Base-by-base conservation (phyloP, 225 moss, liverwort and hornwort species). In the Bryoerythrophyllum caledonicum region DNA sequence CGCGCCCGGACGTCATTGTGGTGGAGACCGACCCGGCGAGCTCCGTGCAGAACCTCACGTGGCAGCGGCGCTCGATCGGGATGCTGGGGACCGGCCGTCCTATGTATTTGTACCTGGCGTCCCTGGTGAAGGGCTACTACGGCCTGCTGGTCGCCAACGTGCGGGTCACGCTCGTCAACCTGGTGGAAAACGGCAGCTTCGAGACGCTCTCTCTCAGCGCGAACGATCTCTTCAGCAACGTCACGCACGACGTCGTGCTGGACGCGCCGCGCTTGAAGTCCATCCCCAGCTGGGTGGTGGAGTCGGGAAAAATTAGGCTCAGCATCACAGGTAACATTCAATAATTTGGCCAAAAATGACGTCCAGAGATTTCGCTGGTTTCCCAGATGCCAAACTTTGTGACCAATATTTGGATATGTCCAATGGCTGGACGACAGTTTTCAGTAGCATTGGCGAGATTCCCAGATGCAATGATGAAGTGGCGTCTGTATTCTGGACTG, bases 141-240 rank as follows among this genome's bases (percentile, higher is more conserved):
- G 96, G 96, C 1, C 16, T 68, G 10, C 62, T 96, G 2, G 81
- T 93, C 14, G 89, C 90, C 1, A 91, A 92, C n/a, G 59, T 96
- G 8, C 75, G 84, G 14, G 94, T 94, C 9, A 75, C 63, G 0
- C 53, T 96, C 10, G 53, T 67, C 11, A 83, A 63, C 20, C 59
- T 94, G 25, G 17, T 96, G 0, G 93, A 91, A 0, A 96, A 96
- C 17, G 96, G 96, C 15, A 96, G 96, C 58, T 96, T 96, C 15
- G 96, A 96, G 55, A 27, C 1, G 0, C 0, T 89, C 6, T 0
- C 44, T 0, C 8, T 74, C 3, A 19, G 37, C 0, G 1, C 43
- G 2, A 72, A n/a, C 0, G 86, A 84, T 0, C 4, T 1, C 0
- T 63, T 75, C 1, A 16, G 20, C 1, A 32, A 24, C 0, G 48